Conservation (phyloP, 306 rosid genomes). For the Canavalia ensiformis region DNA sequence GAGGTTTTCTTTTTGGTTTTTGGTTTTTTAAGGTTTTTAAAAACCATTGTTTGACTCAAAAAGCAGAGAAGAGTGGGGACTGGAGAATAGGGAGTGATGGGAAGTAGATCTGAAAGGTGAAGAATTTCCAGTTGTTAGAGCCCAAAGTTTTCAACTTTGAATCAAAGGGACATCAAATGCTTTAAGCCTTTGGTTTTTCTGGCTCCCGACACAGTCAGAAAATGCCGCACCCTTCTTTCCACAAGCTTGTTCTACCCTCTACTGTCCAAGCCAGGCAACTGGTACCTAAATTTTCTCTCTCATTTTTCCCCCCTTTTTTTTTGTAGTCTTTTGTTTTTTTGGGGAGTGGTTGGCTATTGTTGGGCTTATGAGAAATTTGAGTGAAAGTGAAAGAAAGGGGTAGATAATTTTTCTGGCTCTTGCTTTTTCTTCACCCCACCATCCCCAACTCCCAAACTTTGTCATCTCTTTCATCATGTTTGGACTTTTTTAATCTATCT, state of each 20-base stretch:
- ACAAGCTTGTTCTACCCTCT: conserved; percentile 82
- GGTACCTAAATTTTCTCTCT: conserved; percentile 63
- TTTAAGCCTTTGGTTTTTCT: conserved; percentile 44
- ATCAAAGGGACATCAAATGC: conserved; percentile 48
- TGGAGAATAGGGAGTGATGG: conserved; percentile 35
- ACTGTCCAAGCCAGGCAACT: conserved; percentile 73
- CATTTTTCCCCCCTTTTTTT: background rate
- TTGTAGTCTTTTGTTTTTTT: conserved; percentile 19
- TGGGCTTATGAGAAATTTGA: conserved; percentile 45
- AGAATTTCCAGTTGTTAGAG: conserved; percentile 10
- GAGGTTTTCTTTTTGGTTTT: conserved; percentile 34
- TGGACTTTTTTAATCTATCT: conserved; percentile 19
- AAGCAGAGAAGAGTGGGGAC: conserved; percentile 54
- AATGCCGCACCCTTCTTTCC: conserved; percentile 83
- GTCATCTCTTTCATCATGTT: conserved; percentile 23
- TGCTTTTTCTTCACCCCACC: conserved; percentile 16
- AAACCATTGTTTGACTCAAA: conserved; percentile 66
- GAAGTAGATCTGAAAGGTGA: conserved; percentile 65
- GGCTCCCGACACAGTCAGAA: conserved; percentile 38
- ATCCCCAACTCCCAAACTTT: background rate
- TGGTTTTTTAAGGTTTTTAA: conserved; percentile 43
- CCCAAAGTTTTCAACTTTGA: conserved; percentile 52
- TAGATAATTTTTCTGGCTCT: conserved; percentile 24
- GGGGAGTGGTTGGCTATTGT: background rate
- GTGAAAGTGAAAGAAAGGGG: conserved; percentile 23